These are phyloP conservation scores for Colletotrichum tamarilloi DNA, from an alignment of 2,329 filamentous ascomycete species.

Conservation along the genomic window DNA sequence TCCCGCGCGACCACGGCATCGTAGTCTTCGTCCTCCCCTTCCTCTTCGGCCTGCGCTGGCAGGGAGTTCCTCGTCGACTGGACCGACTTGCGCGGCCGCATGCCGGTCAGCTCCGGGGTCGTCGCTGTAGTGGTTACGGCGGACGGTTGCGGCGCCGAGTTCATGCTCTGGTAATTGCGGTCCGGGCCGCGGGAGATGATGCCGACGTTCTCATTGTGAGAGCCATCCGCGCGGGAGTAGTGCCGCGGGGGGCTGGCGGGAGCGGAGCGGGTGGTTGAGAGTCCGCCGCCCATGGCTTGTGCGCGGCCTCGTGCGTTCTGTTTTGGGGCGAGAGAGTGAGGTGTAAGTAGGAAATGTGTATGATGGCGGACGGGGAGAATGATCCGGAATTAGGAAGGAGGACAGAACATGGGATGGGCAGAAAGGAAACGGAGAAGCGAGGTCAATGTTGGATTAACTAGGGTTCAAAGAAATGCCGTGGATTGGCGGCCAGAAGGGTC, in stretches of 20 bases:
- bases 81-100: slow-evolving; percentile 25
- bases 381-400: background rate
- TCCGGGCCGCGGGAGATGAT: slow-evolving; percentile 49
- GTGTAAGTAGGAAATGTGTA: slow-evolving; percentile 4
- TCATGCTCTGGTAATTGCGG: slow-evolving; percentile 54
- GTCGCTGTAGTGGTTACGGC: slow-evolving; percentile 4
- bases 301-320: slow-evolving; percentile 57
- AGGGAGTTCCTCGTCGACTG: slow-evolving; percentile 33
- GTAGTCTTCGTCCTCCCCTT: slow-evolving; percentile 39
- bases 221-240: slow-evolving; percentile 36
- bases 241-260: slow-evolving; percentile 36
- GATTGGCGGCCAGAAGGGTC: slow-evolving; percentile 13
- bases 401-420: background rate
- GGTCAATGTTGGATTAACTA: background rate
- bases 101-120: slow-evolving; percentile 34
- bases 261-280: slow-evolving; percentile 34
- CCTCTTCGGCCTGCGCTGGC: slow-evolving; percentile 32
- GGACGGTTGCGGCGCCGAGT: slow-evolving; percentile 38
- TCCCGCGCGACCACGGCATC: slow-evolving; percentile 36
- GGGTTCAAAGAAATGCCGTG: background rate
- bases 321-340: background rate
- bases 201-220: slow-evolving; percentile 54
- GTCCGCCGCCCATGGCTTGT: slow-evolving; percentile 49
- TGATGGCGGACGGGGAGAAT: background rate
- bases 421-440: background rate